These are phyloP conservation scores for Puccinia polysora DNA, from an alignment of 1,284 basidiomycete genomes.

Conservation along the genomic window DNA sequence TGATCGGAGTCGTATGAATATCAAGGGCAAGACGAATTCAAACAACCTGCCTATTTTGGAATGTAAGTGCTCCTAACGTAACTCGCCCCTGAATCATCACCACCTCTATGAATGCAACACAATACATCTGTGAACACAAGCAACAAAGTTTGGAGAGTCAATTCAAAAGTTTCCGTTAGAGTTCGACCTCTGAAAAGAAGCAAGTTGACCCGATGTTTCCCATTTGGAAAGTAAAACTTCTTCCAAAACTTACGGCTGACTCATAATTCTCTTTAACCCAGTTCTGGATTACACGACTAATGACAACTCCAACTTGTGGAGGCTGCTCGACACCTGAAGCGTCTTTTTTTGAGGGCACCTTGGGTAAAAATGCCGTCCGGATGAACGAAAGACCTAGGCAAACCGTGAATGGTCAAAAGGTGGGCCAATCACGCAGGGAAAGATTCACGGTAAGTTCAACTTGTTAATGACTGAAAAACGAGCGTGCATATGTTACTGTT, in stretches of 20 bases:
- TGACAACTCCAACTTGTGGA: slow-evolving; percentile 24
- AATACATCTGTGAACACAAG: slow-evolving; percentile 51
- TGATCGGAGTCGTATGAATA: slow-evolving; percentile 20
- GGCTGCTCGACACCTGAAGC: slow-evolving; percentile 28
- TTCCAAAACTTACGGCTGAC: slow-evolving; percentile 48
- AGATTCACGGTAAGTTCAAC: too few relatives aligned
- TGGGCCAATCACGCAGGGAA: too few relatives aligned
- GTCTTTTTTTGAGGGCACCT: slow-evolving; percentile 50
- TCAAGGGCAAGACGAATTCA: slow-evolving; percentile 47
- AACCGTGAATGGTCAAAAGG: neutral
- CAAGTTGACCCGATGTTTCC: too few relatives aligned
- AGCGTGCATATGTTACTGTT: too few relatives aligned
- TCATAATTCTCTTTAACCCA: slow-evolving; percentile 53
- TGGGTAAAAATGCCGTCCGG: slow-evolving; percentile 47
- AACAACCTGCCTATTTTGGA: slow-evolving; percentile 51
- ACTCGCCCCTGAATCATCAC: slow-evolving; percentile 52
- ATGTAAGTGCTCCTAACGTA: slow-evolving; percentile 51
- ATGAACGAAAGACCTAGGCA: slow-evolving; percentile 36
- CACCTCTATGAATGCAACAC: slow-evolving; percentile 52
- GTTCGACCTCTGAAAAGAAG: neutral
- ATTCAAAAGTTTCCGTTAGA: neutral
- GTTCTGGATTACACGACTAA: slow-evolving; percentile 34
- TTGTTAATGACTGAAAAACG: too few relatives aligned
- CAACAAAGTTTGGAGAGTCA: neutral
- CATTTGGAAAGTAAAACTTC: neutral